Evolutionary conservation across 78 protist genomes (phyloP).

Genomic region (Diacronema lutheri): DNA sequence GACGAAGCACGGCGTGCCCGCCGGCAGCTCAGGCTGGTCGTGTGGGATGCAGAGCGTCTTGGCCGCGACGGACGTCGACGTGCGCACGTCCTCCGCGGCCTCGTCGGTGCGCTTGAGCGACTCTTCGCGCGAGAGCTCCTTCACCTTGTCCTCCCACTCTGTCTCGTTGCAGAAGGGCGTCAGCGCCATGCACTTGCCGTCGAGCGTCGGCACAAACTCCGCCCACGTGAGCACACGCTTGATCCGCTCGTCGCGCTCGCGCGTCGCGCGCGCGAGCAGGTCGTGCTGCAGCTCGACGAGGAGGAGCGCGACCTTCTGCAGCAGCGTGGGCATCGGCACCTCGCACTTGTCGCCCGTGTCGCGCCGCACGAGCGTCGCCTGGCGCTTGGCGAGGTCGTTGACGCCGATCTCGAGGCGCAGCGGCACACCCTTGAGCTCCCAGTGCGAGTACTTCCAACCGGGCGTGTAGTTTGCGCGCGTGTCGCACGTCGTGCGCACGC

Average conservation of each 20-base stretch:
- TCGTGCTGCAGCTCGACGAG: constrained; percentile 71
- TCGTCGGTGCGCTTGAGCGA: constrained; percentile 7
- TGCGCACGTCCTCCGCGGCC: constrained; percentile 40
- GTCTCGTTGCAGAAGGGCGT: constrained; percentile 81
- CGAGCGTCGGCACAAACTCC: constrained; percentile 74
- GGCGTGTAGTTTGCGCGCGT: constrained; percentile 71
- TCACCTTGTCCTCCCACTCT: constrained; percentile 80
- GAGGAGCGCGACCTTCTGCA: background rate
- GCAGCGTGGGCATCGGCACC: background rate
- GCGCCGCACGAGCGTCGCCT: constrained; percentile 67
- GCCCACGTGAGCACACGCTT: constrained; percentile 56
- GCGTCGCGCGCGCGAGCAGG: constrained; percentile 64
- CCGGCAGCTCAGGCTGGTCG: constrained; percentile 27
- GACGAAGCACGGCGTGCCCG: constrained; percentile 28
- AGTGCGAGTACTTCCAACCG: constrained; percentile 87
- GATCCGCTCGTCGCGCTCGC: constrained; percentile 55
- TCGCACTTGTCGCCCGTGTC: constrained; percentile 57
- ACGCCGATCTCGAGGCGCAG: constrained; percentile 95
- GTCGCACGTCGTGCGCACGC: constrained; percentile 80
- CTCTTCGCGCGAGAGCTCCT: constrained; percentile 62
- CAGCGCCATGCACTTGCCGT: constrained; percentile 38
- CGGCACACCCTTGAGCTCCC: constrained; percentile 96
- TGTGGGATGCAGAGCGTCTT: constrained; percentile 90
- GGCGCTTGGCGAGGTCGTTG: constrained; percentile 71
- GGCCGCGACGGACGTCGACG: constrained; percentile 78